Evolutionary conservation across 139 green algal species (phyloP), one percentile per base, ranked within the genome.

Genomic region (Haematococcus sp.): DNA sequence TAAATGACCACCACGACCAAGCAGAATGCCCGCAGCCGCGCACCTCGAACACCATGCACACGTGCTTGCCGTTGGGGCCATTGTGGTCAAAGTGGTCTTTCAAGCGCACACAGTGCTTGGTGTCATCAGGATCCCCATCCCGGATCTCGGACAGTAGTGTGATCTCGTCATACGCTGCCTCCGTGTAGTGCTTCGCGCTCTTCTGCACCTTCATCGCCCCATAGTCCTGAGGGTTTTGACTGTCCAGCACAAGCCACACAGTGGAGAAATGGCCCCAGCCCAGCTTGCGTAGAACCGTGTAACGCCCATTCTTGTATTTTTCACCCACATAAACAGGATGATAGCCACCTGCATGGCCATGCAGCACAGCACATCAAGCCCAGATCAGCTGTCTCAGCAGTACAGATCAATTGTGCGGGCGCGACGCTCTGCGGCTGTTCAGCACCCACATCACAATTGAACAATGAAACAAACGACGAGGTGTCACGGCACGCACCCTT

Each of bases 211-310:
- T 86, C 49, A 86, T 77, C 9, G 80, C 80, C 0, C 80, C 71
- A 61, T 86, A 86, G 3, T 76, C 59, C 51, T 70, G 78, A 3
- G 61, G n/a, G n/a, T n/a, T 89, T 7, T 83, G 51, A 17, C 67
- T 80, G 63, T 97, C 90, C 22, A 80, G 55, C 5, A 97, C 92
- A 9, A 98, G 86, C 96, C 96, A 99, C 25, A 98, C 94, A 0
- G 96, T 99, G 33, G 87, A 95, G 83, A 99, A 99, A 86, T 99
- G 96, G n/a, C 96, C 96, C 96, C 96, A 99, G 20, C 96, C 96
- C 13, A 99, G 88, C 83, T 99, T 99, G 66, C 84, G 74, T 20
- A 95, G 81, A 16, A 99, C 96, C 0, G 77, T 85, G 85, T 99
- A 99, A 0, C 92, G 85, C 0, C 92, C 93, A 35, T 86, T 56